phyloP scores from a whole-genome alignment of 768 basidiomycete species.

The Kwoniella botswanensis region DNA sequence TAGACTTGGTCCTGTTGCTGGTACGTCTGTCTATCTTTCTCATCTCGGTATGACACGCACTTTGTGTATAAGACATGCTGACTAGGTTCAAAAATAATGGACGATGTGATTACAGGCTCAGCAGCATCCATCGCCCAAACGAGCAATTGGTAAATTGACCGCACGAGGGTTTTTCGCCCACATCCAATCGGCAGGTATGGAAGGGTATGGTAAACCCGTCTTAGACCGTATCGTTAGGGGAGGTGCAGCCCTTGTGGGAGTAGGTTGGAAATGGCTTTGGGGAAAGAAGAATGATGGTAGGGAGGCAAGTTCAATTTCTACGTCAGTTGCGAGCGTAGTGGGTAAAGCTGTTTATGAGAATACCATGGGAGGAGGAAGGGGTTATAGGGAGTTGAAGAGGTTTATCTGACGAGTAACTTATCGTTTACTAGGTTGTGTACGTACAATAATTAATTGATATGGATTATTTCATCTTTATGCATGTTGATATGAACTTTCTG shows the following conservation, averaged over 20 bases:
- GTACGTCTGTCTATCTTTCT: not conserved
- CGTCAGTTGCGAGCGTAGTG: not conserved
- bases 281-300: not conserved
- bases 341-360: not conserved
- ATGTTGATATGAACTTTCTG: not conserved
- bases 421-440: not conserved
- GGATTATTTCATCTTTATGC: not conserved
- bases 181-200: constrained; percentile 14
- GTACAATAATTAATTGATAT: not conserved
- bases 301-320: not conserved
- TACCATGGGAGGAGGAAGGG: not conserved
- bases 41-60: not conserved
- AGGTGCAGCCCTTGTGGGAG: constrained; percentile 1
- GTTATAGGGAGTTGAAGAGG: not conserved
- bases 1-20: not conserved
- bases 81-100: not conserved
- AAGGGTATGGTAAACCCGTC: constrained; percentile 3
- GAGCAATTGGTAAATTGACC: not conserved
- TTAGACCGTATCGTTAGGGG: not conserved
- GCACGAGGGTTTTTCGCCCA: constrained; percentile 2
- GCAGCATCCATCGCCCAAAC: constrained; percentile 10
- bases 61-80: not conserved
- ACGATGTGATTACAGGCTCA: not conserved
- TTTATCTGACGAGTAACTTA: not conserved
- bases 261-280: not conserved